Conservation (phyloP, 192 early-diverging fungal genomes). For the Gamsiella multidivaricata region DNA sequence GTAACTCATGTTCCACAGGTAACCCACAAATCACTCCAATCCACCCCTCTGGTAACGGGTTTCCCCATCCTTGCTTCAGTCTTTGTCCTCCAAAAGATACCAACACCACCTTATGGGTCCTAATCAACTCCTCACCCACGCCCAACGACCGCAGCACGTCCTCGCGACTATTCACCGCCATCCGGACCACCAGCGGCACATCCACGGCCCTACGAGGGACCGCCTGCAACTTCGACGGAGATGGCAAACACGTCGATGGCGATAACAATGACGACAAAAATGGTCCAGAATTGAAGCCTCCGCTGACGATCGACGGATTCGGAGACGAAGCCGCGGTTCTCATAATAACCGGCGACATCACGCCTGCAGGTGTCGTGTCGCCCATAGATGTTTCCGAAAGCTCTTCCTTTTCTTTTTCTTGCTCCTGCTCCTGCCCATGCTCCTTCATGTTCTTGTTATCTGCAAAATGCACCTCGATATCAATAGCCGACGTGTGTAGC, state of each 20-base stretch:
- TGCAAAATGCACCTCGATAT: neutral
- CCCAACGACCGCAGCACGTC: conserved; percentile 55
- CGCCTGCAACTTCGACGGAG: neutral
- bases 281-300: conserved; percentile 13
- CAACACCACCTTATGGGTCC: conserved; percentile 61
- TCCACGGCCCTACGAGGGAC: conserved; percentile 59
- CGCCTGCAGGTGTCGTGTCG: conserved; percentile 26
- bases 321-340: conserved; percentile 34
- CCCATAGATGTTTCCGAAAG: conserved; percentile 26
- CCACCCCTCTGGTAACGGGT: conserved; percentile 65
- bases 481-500: neutral
- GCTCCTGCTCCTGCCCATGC: neutral
- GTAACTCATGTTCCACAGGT: conserved; percentile 57
- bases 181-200: conserved; percentile 68
- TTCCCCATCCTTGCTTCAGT: conserved; percentile 61
- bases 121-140: conserved; percentile 56
- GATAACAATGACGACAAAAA: conserved; percentile 23
- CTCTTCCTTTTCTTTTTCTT: conserved; percentile 21
- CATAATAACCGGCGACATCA: conserved; percentile 31
- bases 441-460: conserved; percentile 1
- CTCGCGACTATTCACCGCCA: conserved; percentile 53
- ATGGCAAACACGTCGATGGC: conserved; percentile 18
- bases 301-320: conserved; percentile 15
- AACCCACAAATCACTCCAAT: conserved; percentile 69
- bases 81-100: conserved; percentile 67